A percentile compares a stretch with the other conserved stretches of the same genome.
Conservation (phyloP, 129 eudicot species). For the Arctium minus region DNA sequence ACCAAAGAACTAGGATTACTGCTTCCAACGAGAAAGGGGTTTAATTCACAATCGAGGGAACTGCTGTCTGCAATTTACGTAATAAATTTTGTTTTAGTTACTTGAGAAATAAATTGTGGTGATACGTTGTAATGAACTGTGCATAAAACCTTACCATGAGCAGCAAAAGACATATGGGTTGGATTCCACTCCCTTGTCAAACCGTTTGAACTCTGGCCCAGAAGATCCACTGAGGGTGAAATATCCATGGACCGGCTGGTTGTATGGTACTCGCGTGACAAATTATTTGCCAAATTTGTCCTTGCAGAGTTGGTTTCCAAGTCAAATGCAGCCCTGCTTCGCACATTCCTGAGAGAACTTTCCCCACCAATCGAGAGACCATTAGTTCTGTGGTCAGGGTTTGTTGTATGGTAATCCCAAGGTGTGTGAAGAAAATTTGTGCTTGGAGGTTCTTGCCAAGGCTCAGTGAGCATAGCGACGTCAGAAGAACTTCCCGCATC, state of each 20-base stretch:
- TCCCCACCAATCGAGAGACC: constrained; percentile 50
- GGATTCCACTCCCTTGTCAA: constrained; percentile 46
- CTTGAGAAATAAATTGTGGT: not conserved
- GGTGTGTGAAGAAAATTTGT: constrained; percentile 41
- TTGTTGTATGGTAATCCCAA: constrained; percentile 35
- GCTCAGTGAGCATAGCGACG: constrained; percentile 35
- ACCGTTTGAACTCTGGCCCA: constrained; percentile 37
- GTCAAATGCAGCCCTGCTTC: constrained; percentile 57
- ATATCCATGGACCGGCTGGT: constrained; percentile 44
- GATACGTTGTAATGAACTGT: constrained; percentile 2
- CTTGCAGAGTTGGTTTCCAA: constrained; percentile 47
- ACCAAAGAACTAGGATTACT: constrained; percentile 41
- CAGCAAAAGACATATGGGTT: constrained; percentile 27
- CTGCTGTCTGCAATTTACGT: constrained; percentile 25
- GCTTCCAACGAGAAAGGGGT: constrained; percentile 34
- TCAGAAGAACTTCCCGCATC: constrained; percentile 44
- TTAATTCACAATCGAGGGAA: constrained; percentile 32
- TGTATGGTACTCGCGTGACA: constrained; percentile 35
- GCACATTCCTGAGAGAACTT: constrained; percentile 53
- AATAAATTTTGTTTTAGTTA: not conserved
- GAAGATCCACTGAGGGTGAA: constrained; percentile 28
- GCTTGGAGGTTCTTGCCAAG: constrained; percentile 42
- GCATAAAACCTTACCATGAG: constrained; percentile 32
- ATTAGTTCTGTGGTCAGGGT: constrained; percentile 34
- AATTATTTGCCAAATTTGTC: constrained; percentile 39